phyloP scores from a whole-genome alignment of 179 eudicot genomes.

The Camellia oleifera region DNA sequence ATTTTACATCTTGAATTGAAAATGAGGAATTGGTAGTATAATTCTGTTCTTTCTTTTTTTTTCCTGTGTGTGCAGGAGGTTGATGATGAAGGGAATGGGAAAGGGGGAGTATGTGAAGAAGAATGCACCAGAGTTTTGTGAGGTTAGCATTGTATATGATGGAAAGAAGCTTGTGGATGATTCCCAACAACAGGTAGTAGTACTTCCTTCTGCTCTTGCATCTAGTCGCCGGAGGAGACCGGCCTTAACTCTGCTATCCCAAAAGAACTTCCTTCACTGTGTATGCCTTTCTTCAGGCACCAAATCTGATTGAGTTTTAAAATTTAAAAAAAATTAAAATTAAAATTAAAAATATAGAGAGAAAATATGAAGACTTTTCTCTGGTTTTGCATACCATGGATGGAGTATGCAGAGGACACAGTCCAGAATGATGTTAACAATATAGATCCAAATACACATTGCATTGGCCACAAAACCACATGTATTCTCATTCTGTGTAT shows the following conservation, averaged over 20 bases:
- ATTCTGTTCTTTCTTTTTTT: background rate
- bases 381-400: background rate
- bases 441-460: background rate
- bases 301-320: conserved; percentile 5
- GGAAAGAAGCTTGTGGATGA: conserved; percentile 34
- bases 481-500: background rate
- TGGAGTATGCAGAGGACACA: background rate
- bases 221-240: conserved; percentile 19
- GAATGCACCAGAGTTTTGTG: conserved; percentile 53
- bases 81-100: conserved; percentile 38
- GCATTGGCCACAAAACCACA: background rate
- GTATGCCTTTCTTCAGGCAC: conserved; percentile 29
- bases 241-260: conserved; percentile 4
- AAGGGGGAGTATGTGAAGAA: conserved; percentile 48
- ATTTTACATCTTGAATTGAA: background rate
- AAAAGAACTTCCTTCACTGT: conserved; percentile 37
- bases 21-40: background rate
- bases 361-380: too few relatives aligned
- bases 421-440: background rate
- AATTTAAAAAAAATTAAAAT: too few relatives aligned
- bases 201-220: conserved; percentile 17
- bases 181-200: conserved; percentile 1
- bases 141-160: conserved; percentile 38
- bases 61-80: conserved; percentile 22
- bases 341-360: too few relatives aligned